Evolutionary conservation across 148 eudicot species (phyloP).

Genomic region (Silene latifolia): DNA sequence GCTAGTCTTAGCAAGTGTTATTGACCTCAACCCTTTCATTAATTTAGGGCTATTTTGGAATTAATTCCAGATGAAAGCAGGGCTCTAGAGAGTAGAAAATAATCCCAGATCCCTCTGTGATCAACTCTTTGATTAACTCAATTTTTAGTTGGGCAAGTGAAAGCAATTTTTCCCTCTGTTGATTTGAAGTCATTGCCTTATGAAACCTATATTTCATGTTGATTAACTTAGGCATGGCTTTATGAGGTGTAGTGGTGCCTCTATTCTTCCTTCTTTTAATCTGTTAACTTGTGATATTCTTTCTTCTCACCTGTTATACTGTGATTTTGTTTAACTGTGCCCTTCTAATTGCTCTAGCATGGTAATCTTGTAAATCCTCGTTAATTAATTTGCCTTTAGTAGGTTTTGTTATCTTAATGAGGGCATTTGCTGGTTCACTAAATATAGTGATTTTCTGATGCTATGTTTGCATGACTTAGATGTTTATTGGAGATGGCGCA

Average conservation of each 20-base stretch:
- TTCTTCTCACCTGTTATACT: background rate
- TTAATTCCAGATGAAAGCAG: too few species aligned
- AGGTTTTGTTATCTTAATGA: background rate
- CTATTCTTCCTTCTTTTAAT: background rate
- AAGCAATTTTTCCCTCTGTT: background rate
- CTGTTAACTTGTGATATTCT: background rate
- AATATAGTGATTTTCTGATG: constrained; percentile 12
- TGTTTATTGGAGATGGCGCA: constrained; percentile 98
- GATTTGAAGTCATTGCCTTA: background rate
- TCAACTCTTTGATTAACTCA: too few species aligned
- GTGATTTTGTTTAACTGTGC: background rate
- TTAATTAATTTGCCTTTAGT: background rate
- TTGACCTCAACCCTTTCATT: too few species aligned
- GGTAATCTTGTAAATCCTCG: background rate
- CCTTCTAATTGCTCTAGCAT: background rate
- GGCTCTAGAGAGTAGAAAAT: background rate
- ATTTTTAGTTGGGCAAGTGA: too few species aligned
- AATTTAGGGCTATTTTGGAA: too few species aligned
- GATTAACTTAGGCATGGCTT: background rate
- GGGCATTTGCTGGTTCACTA: background rate
- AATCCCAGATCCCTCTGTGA: too few species aligned
- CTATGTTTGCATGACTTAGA: constrained; percentile 36
- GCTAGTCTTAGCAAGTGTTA: background rate
- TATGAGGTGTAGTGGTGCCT: background rate
- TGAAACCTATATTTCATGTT: background rate